These are phyloP conservation scores for Gnetum montanum DNA, from an alignment of 75 land plant species.

Conservation along the genomic window DNA sequence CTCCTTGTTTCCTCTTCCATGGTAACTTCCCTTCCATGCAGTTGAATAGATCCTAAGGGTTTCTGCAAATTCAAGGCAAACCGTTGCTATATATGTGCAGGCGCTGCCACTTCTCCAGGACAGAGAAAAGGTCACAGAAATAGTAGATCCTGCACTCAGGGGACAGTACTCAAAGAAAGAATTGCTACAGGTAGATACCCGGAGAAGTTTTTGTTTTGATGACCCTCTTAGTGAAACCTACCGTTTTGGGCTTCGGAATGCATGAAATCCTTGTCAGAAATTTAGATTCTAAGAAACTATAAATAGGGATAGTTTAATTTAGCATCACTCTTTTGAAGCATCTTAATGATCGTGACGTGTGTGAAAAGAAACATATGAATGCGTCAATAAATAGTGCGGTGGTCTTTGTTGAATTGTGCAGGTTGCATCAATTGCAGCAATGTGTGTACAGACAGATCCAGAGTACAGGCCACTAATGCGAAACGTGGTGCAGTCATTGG, in stretches of 20 bases:
- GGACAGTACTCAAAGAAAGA: constrained; percentile 77
- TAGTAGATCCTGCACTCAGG: constrained; percentile 66
- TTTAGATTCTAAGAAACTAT: no score
- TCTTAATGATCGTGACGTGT: no score
- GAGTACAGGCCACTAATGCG: constrained; percentile 86
- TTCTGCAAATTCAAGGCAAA: no score
- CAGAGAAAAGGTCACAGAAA: constrained; percentile 52
- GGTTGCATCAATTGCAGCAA: constrained; percentile 83
- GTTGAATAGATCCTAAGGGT: no score
- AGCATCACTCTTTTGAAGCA: not conserved
- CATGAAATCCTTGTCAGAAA: no score
- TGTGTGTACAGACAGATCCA: constrained; percentile 82
- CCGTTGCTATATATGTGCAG: constrained; percentile 22
- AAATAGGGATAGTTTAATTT: no score
- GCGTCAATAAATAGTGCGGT: not conserved
- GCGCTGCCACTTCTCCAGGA: constrained; percentile 79
- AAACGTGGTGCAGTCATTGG: constrained; percentile 81
- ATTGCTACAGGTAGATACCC: constrained; percentile 79
- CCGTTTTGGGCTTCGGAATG: no score
- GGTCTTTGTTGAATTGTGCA: constrained; percentile 2
- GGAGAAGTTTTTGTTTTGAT: no score
- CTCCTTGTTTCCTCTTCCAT: no score
- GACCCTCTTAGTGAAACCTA: no score
- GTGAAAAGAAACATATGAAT: no score
- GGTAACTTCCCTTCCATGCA: no score